Percentiles rank a stretch among this genome's conserved stretches.
These are phyloP conservation scores for Populus ilicifolia DNA, from an alignment of 345 rosid genomes.

Conservation along the genomic window DNA sequence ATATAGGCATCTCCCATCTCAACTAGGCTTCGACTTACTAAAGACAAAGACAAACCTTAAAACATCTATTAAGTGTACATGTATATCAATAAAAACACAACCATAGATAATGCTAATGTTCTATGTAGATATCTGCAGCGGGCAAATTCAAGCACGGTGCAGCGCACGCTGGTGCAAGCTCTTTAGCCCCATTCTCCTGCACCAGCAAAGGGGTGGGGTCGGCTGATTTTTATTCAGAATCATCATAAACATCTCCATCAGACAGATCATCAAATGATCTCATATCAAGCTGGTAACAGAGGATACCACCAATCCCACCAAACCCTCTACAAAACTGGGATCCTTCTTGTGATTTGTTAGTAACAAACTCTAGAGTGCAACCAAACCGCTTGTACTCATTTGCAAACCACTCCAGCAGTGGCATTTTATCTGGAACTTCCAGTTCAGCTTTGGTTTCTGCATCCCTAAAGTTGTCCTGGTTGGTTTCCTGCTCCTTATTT, in stretches of 20 bases:
- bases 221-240: constrained; percentile 78
- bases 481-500: constrained; percentile 73
- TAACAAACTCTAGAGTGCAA: constrained; percentile 77
- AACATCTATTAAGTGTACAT: not conserved
- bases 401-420: constrained; percentile 92
- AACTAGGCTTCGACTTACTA: not conserved
- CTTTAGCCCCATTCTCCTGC: constrained; percentile 39
- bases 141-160: constrained; percentile 15
- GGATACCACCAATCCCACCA: constrained; percentile 91
- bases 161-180: constrained; percentile 39
- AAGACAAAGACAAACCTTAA: not conserved
- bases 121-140: constrained; percentile 2
- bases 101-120: not conserved
- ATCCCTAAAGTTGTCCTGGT: constrained; percentile 71
- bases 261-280: constrained; percentile 77
- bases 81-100: not conserved
- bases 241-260: constrained; percentile 62
- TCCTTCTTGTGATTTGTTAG: constrained; percentile 92
- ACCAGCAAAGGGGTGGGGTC: constrained; percentile 39
- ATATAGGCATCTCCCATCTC: not conserved
- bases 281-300: constrained; percentile 87
- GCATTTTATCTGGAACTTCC: constrained; percentile 71
- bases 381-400: constrained; percentile 82
- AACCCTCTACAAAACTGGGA: constrained; percentile 92
- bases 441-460: constrained; percentile 51